These are phyloP conservation scores for Trichothecium roseum DNA, from an alignment of 2,329 filamentous ascomycete species.

Conservation along the genomic window DNA sequence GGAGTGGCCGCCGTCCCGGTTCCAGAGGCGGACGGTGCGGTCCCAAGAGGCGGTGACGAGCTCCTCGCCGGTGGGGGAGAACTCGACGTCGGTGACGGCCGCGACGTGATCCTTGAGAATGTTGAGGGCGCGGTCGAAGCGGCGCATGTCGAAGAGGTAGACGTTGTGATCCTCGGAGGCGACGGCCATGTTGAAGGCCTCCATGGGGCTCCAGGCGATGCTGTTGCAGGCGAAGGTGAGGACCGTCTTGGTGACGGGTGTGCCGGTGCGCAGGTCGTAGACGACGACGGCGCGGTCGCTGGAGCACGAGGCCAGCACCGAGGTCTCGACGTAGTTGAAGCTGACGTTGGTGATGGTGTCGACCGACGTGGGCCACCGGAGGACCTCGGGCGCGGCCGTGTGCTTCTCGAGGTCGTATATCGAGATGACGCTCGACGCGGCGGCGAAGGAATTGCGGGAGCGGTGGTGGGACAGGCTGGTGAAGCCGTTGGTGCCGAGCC, in stretches of 20 bases:
- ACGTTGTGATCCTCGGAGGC: constrained; percentile 93
- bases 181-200: constrained; percentile 88
- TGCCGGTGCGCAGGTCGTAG: constrained; percentile 83
- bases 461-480: constrained; percentile 78
- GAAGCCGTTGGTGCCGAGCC: constrained; percentile 74
- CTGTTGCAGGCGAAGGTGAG: constrained; percentile 76
- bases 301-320: constrained; percentile 74
- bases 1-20: constrained; percentile 68
- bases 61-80: constrained; percentile 87
- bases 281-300: constrained; percentile 80
- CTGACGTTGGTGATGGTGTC: constrained; percentile 84
- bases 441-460: constrained; percentile 67
- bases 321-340: constrained; percentile 93
- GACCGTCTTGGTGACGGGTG: constrained; percentile 69
- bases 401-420: constrained; percentile 82
- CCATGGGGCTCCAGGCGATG: constrained; percentile 91
- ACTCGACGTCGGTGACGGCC: constrained; percentile 95
- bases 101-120: constrained; percentile 80
- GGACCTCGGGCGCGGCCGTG: constrained; percentile 68
- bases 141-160: constrained; percentile 84
- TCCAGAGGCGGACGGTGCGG: constrained; percentile 81
- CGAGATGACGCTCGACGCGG: constrained; percentile 58
- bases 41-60: constrained; percentile 80
- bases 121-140: constrained; percentile 78
- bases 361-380: constrained; percentile 77